Evolutionary conservation across 805 yeast genomes (phyloP), one percentile per base, ranked within the genome.

Genomic region (Martiniozyma abietophila): DNA sequence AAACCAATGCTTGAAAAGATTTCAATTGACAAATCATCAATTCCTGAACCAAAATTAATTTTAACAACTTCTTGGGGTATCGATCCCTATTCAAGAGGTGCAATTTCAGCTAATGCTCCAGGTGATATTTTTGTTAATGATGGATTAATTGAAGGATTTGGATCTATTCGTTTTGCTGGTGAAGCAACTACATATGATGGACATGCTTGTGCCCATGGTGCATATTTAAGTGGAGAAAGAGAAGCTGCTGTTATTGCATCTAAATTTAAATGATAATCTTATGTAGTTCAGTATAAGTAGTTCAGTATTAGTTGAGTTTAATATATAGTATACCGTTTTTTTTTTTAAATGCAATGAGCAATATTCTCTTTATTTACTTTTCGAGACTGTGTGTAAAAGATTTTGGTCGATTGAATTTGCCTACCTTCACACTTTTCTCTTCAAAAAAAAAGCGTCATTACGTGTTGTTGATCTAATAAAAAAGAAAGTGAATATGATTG

Each of bases 181-280:
- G 79, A 72, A 46, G 77, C 70, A 40, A 58, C 74, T 7, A 58
- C 58, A 18, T 53, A 56, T 31, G 70, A 66, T 29, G 78, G 76
- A 6, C 65, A 65, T 23, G 78, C 77, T 1, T 72, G 77, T 50
- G 74, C 65, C 3, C 77, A 73, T 47, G 79, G 76, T 3, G 79
- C 79, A 0, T 72, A 71, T 58, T 42, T 46, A 31, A 61, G 71
- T 35, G 78, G 76, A 8, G 39, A 44, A 21, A 57, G 76, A 40
- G 77, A 69, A 38, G 74, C 73, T 8, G 43, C 32, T 3, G 45
- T 49, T 21, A 33, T 59, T 8, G n/a, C n/a, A n/a, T n/a, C n/a
- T n/a, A n/a, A n/a, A n/a, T n/a, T n/a, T n/a, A n/a, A n/a, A n/a
- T n/a, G n/a, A n/a, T n/a, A n/a, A n/a, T n/a, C n/a, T n/a, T n/a